These are phyloP conservation scores for Geranium rotundifolium DNA, from an alignment of 345 rosid species.

Conservation along the genomic window DNA sequence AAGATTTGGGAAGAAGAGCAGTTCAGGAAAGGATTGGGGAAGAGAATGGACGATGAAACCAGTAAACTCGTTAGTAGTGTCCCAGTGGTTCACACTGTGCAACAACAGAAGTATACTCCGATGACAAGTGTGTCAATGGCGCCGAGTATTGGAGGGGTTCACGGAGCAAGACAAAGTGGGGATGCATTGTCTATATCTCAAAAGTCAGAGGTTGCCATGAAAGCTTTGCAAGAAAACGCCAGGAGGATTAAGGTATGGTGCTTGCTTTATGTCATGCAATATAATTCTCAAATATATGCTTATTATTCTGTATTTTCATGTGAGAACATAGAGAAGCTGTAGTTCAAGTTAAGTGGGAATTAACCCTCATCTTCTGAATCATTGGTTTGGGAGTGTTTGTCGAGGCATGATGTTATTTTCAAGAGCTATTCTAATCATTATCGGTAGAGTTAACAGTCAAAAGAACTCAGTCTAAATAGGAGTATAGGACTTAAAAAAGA, in stretches of 20 bases:
- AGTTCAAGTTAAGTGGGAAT: neutral
- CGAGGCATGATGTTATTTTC: too few species aligned
- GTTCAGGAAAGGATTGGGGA: slow-evolving; percentile 73
- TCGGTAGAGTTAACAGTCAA: too few species aligned
- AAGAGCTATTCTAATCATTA: too few species aligned
- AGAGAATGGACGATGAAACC: slow-evolving; percentile 64
- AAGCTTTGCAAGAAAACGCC: slow-evolving; percentile 48
- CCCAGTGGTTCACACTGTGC: slow-evolving; percentile 16
- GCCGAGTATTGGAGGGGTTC: too few species aligned
- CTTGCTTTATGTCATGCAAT: slow-evolving; percentile 9
- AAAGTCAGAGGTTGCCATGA: slow-evolving; percentile 67
- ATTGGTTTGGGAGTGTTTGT: too few species aligned
- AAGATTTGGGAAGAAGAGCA: slow-evolving; percentile 95
- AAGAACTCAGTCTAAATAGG: too few species aligned
- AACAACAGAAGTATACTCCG: slow-evolving; percentile 20
- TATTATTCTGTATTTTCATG: neutral
- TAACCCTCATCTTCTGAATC: too few species aligned
- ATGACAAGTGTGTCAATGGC: slow-evolving; percentile 13
- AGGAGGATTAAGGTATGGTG: slow-evolving; percentile 51
- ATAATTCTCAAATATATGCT: neutral
- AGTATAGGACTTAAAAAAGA: too few species aligned
- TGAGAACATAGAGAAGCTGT: neutral
- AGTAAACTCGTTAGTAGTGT: neutral
- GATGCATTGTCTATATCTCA: slow-evolving; percentile 56
- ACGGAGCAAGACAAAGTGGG: slow-evolving; percentile 16